Evolutionary conservation across 2,329 filamentous ascomycete species (phyloP), one percentile per base, ranked within the genome.

Genomic region (Aspergillus hortae): DNA sequence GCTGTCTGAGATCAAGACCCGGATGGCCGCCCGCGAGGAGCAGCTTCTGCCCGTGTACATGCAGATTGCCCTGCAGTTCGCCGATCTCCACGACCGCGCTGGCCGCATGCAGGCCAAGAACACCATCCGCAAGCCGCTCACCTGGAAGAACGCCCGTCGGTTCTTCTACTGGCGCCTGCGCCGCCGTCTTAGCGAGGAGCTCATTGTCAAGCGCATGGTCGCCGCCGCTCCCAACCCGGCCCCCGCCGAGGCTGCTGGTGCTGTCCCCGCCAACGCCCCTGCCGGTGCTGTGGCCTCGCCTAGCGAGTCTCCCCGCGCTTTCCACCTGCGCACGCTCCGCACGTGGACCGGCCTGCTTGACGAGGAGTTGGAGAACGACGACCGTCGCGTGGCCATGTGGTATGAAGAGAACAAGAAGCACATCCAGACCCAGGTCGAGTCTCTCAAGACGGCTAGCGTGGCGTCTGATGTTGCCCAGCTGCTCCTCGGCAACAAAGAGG

Each of bases 141-240:
- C 87, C 66, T 97, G 92, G 94, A 80, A 84, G 70, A 88, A 96
- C 64, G 87, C 92, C 9, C 87, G 94, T 60, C 88, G 92, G 68
- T 97, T 94, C 89, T 97, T 99, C 82, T 99, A 97, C 88, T 99
- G 95, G 94, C 92, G 94, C 75, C 87, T 96, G 57, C 92, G 95
- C 74, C 89, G 94, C 70, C 86, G 94, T 76, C 82, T 99, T 69
- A 97, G 95, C 75, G 94, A 99, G 78, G 94, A 99, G 77, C 90
- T 95, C 74, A 90, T 99, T 64, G 82, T 99, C 72, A 94, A 92
- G 78, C 90, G 90, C 75, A 90, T 99, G 83, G 79, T 67, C 61
- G 70, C 67, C 59, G 79, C 55, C 59, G 72, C 66, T 59, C 69
- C 53, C 59, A 69, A 33, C 67, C 76, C 44, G 72, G 55, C 59